phyloP scores from a whole-genome alignment of 2,329 filamentous ascomycete species.

The Epichloe typhina region DNA sequence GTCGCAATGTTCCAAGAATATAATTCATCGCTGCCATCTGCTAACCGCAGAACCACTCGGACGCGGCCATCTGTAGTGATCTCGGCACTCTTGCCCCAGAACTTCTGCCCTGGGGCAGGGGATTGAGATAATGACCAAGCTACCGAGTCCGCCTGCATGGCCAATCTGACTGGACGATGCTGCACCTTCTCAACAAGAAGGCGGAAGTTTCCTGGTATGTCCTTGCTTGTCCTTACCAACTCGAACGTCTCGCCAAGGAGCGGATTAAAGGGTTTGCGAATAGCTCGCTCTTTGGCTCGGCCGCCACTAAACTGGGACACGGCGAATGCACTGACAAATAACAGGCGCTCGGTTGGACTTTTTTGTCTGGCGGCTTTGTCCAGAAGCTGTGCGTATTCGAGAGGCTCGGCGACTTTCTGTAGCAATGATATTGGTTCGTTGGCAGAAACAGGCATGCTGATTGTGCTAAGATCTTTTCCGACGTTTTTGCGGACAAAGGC shows the following conservation, averaged over 20 bases:
- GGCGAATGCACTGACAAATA: constrained; percentile 83
- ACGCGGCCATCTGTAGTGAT: constrained; percentile 84
- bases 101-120: constrained; percentile 84
- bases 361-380: constrained; percentile 57
- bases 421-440: constrained; percentile 86
- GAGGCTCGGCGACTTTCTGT: constrained; percentile 76
- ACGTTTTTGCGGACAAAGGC: constrained; percentile 94
- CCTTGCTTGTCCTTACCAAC: constrained; percentile 71
- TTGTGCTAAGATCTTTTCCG: constrained; percentile 90
- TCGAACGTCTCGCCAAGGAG: constrained; percentile 94
- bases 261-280: constrained; percentile 94
- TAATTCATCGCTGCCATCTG: constrained; percentile 58
- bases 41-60: constrained; percentile 55
- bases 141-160: constrained; percentile 79
- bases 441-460: constrained; percentile 92
- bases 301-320: constrained; percentile 72
- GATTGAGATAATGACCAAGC: constrained; percentile 81
- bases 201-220: constrained; percentile 60
- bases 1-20: constrained; percentile 86
- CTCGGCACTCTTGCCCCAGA: constrained; percentile 96
- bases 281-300: constrained; percentile 77
- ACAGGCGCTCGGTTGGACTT: constrained; percentile 53
- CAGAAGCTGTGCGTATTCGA: constrained; percentile 81
- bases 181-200: constrained; percentile 92
- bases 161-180: constrained; percentile 83